phyloP scores from a whole-genome alignment of 805 yeast species.

The Komagataella ulmi region DNA sequence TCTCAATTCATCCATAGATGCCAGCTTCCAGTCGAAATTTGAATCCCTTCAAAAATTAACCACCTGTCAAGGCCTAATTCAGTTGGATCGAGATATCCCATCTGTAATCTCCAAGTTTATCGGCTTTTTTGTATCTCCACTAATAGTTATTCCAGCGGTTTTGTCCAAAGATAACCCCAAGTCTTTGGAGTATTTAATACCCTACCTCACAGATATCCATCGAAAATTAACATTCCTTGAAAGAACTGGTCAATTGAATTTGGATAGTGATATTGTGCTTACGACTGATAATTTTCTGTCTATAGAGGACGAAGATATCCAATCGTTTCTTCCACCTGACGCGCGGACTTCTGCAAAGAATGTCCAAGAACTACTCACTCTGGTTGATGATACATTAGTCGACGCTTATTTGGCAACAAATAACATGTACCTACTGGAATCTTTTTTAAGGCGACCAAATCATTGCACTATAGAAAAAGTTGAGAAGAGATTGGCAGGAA shows the following conservation, averaged over 20 bases:
- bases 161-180: conserved; percentile 4
- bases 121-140: conserved; percentile 7
- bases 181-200: conserved; percentile 19
- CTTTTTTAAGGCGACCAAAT: conserved; percentile 67
- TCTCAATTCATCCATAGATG: neutral
- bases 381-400: conserved; percentile 71
- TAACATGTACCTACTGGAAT: conserved; percentile 59
- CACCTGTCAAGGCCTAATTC: neutral
- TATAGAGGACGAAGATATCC: conserved; percentile 7
- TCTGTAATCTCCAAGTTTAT: conserved; percentile 9
- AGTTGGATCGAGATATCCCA: conserved; percentile 1
- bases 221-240: conserved; percentile 29
- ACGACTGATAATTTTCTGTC: conserved; percentile 26
- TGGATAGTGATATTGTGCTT: conserved; percentile 32
- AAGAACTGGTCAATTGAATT: conserved; percentile 19
- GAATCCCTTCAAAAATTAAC: neutral
- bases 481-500: conserved; percentile 29
- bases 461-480: conserved; percentile 58
- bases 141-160: neutral
- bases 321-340: conserved; percentile 4
- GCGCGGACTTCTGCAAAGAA: neutral
- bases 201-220: conserved; percentile 39
- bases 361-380: conserved; percentile 23
- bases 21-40: neutral
- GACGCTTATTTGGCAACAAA: conserved; percentile 56